phyloP scores from a whole-genome alignment of 1,284 basidiomycete species.

The Pterulicium gracile region DNA sequence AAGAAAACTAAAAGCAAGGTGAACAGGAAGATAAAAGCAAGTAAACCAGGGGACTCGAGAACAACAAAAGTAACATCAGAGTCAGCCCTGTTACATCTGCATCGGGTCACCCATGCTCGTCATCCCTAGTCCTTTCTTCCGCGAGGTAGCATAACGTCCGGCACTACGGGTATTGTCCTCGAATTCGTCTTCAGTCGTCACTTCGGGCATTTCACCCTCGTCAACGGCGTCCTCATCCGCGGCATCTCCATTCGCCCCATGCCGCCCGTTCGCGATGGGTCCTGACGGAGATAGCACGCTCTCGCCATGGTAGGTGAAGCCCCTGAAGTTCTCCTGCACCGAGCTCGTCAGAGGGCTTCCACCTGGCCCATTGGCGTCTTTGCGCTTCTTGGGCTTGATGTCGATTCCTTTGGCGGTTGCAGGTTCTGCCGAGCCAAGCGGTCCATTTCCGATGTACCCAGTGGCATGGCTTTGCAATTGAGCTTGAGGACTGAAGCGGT shows the following conservation, averaged over 20 bases:
- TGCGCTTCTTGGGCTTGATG: conserved; percentile 31
- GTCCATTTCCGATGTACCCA: conserved; percentile 4
- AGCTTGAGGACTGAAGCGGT: conserved; percentile 18
- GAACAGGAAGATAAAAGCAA: too few relatives aligned
- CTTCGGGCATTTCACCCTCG: conserved; percentile 34
- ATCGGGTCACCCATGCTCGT: conserved; percentile 27
- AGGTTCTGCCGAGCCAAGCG: conserved; percentile 11
- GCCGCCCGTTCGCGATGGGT: conserved; percentile 29
- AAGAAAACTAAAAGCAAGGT: too few relatives aligned
- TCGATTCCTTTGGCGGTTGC: conserved; percentile 36
- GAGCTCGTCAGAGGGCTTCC: conserved; percentile 74
- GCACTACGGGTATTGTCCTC: conserved; percentile 44
- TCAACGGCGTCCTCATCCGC: conserved; percentile 31
- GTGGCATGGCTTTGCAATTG: not conserved
- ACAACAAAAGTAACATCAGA: too few relatives aligned
- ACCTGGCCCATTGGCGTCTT: conserved; percentile 22
- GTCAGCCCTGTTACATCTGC: not conserved
- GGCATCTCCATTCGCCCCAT: conserved; percentile 27
- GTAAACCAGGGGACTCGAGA: too few relatives aligned
- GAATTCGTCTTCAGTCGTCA: conserved; percentile 56
- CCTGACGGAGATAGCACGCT: conserved; percentile 34
- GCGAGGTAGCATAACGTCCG: conserved; percentile 50
- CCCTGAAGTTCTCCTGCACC: conserved; percentile 90
- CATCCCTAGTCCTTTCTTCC: conserved; percentile 34
- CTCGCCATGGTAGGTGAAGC: conserved; percentile 84